Evolutionary conservation across 169 alveolate genomes (phyloP).

Genomic region (Cryptosporidium canis): DNA sequence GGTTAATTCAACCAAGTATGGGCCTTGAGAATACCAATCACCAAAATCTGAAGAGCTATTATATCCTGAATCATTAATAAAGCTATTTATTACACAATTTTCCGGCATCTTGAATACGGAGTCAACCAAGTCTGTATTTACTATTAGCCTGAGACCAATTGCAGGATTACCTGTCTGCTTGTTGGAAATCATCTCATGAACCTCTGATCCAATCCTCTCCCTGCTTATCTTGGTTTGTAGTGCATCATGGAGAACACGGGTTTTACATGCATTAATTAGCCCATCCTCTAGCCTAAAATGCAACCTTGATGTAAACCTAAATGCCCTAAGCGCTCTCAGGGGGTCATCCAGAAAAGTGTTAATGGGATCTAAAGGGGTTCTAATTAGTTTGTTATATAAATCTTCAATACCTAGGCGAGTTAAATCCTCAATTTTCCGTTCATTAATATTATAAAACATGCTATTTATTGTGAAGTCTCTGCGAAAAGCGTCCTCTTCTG

Average conservation of each 20-base stretch:
- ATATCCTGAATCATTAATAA: background rate
- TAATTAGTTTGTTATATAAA: slow-evolving; percentile 87
- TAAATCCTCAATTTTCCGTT: slow-evolving; percentile 93
- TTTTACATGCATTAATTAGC: slow-evolving; percentile 75
- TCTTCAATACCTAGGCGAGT: slow-evolving; percentile 92
- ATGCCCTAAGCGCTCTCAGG: slow-evolving; percentile 94
- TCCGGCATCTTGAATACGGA: slow-evolving; percentile 66
- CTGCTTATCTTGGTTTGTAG: slow-evolving; percentile 71
- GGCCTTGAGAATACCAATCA: slow-evolving; percentile 45
- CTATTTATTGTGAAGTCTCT: slow-evolving; percentile 98
- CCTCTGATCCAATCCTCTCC: slow-evolving; percentile 76
- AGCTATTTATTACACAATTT: background rate
- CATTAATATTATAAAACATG: slow-evolving; percentile 94
- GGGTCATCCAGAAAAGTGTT: slow-evolving; percentile 98
- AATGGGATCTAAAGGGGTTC: slow-evolving; percentile 93
- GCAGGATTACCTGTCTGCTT: slow-evolving; percentile 55
- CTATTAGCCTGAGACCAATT: slow-evolving; percentile 36
- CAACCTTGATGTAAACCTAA: slow-evolving; percentile 93
- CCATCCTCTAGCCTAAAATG: slow-evolving; percentile 83
- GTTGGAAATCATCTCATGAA: slow-evolving; percentile 74
- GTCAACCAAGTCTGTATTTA: slow-evolving; percentile 12
- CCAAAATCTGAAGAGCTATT: background rate
- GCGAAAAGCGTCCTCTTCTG: slow-evolving; percentile 95
- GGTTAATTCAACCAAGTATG: slow-evolving; percentile 50
- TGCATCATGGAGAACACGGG: slow-evolving; percentile 29